Evolutionary conservation across 805 yeast species (phyloP), one percentile per base, ranked within the genome.

Genomic region (Ogataea parapolymorpha): DNA sequence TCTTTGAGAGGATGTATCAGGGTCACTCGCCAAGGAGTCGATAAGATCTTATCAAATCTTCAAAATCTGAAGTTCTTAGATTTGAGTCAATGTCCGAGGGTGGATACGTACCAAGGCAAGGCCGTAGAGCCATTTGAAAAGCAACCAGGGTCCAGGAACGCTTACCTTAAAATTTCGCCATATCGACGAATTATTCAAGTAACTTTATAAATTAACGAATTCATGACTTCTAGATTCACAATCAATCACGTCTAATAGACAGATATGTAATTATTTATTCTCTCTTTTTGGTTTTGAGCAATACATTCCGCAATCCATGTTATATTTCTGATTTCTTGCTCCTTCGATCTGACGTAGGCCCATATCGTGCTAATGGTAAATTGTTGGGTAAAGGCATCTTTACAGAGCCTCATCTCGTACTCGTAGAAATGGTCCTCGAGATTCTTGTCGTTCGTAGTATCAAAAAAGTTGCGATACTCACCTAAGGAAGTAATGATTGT

Each of bases 271-370:
- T 86, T 87, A 55, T 84, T 82, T 51, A 93, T 87, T 64, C 96
- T 79, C 61, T 87, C 95, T 70, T 89, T 87, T 73, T 93, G 99
- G 62, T 89, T 90, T 66, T 95, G 99, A 24, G 98, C 96, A 69
- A 93, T 93, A 72, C 99, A 93, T 70, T 93, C 99, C 36, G 98
- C 96, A 42, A 93, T 91, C 99, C 99, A 93, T n/a, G 98, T 88
- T 51, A 93, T 84, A 63, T 93, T 93, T 66, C 99, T 79, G 45
- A 95, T 80, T 66, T 93, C 99, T 67, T 95, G 99, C 66, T 93
- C 99, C 59, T 85, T 85, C 13, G 96, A 83, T 66, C 88, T 85
- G 60, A 95, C 77, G 95, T 96, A 93, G 6, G 96, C 96, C 93
- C 96, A 93, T 42, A 93, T 73, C 2, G 96, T 84, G 27, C 89